Percentiles rank a stretch among this genome's conserved stretches.
phyloP scores from a whole-genome alignment of 139 green algal species.

The Axilococcus clingmanii region DNA sequence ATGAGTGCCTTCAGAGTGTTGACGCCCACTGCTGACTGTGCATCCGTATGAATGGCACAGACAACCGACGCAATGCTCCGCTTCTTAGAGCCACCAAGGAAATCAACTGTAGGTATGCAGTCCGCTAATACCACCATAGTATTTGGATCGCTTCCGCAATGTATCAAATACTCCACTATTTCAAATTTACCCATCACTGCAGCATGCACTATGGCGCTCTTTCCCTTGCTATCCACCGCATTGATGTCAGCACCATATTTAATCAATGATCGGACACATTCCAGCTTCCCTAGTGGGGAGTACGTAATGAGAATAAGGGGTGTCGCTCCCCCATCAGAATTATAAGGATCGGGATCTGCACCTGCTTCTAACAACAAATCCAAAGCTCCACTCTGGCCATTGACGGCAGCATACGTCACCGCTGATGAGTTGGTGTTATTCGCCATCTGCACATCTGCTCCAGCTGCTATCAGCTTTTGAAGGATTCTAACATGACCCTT shows the following conservation, averaged over 20 bases:
- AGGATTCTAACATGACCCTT: conserved; percentile 32
- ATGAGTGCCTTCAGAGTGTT: background rate
- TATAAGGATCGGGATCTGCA: background rate
- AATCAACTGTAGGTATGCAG: too few relatives aligned
- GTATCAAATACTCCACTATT: background rate
- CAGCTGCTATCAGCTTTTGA: background rate
- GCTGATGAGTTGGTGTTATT: background rate
- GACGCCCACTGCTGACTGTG: too few relatives aligned
- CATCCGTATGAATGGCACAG: too few relatives aligned
- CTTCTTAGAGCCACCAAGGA: too few relatives aligned
- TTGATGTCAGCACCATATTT: background rate
- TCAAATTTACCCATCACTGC: background rate
- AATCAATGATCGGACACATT: background rate
- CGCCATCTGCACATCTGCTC: background rate
- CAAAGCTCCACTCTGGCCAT: background rate
- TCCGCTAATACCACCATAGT: too few relatives aligned
- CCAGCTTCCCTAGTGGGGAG: background rate
- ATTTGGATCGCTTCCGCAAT: background rate
- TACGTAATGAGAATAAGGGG: background rate
- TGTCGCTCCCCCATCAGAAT: background rate
- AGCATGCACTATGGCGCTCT: background rate
- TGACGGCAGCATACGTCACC: background rate
- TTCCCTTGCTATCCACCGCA: background rate
- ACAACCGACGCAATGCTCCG: too few relatives aligned
- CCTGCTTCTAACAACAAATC: background rate